Base-by-base conservation (phyloP, 2,329 filamentous ascomycete species). In the Chaetomium sp. region DNA sequence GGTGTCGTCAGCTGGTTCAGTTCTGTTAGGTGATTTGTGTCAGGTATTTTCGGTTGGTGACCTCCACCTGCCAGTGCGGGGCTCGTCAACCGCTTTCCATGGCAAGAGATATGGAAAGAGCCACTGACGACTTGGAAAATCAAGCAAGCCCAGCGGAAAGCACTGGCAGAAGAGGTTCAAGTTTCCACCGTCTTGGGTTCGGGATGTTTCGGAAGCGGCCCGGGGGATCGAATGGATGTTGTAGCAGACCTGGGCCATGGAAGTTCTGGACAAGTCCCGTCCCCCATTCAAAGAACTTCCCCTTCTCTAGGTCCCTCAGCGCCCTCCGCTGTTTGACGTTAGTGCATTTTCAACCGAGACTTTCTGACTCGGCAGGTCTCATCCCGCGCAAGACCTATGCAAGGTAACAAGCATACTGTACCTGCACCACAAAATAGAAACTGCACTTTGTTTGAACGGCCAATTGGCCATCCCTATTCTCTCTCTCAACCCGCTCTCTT, bases 321-420 rank as follows among this genome's bases (percentile, higher is more conserved):
- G n/a, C 21, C 42, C 42, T 47, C 42, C 19, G 45, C 45, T 47
- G 45, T 23, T 23, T 23, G 45, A 23, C n/a, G 45, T 47, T 47
- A 12, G 45, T 47, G 45, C 45, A 47, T 47, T 47, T 23, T 23
- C n/a, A 21, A 21, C 19, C 45, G 9, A 12, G 19, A 23, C n/a
- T 47, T 35, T 35, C 45, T 47, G 45, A 23, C 45, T 23, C 45
- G 45, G 27, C 6, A 29, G 27, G 38, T 42, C 38, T 23, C 45
- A 47, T 21, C 45, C 45, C 50, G 31, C 50, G 50, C 50, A 51
- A 53, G 23, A 53, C n/a, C n/a, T n/a, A n/a, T 53, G 23, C 50
- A 53, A 53, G 27, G 50, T 31, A 53, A 12, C 50, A 6, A 53
- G 4, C 50, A 6, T 47, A n/a, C 45, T 19, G 50, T 31, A 53